A percentile compares a stretch with the other conserved stretches of the same genome.
Evolutionary conservation across 768 basidiomycete species (phyloP).

Genomic region (Suillus clintonianus): DNA sequence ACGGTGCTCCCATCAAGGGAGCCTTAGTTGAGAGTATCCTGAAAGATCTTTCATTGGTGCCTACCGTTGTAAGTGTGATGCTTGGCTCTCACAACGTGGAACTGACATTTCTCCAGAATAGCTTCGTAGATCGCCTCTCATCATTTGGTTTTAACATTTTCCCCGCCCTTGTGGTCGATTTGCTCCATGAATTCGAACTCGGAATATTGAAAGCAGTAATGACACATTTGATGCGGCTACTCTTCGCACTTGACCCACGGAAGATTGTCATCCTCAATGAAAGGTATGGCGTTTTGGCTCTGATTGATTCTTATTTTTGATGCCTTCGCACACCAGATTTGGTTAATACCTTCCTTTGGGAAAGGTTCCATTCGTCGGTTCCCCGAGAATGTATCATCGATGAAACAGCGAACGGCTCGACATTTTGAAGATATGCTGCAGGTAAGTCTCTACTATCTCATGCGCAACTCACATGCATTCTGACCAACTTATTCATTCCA

Average conservation of each 20-base stretch:
- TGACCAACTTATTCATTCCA: background rate
- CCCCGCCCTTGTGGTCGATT: background rate
- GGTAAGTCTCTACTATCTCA: background rate
- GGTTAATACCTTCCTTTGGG: background rate
- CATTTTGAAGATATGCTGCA: background rate
- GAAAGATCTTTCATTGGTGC: background rate
- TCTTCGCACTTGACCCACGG: background rate
- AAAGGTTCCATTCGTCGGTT: background rate
- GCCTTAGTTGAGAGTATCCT: background rate
- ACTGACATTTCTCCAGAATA: background rate
- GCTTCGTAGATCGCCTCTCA: background rate
- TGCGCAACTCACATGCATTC: too few relatives aligned
- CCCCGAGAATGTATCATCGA: background rate
- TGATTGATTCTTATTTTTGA: background rate
- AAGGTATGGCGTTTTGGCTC: background rate
- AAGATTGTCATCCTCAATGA: background rate
- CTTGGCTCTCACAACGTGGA: background rate
- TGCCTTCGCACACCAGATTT: background rate
- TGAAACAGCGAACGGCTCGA: background rate
- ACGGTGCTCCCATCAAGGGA: background rate
- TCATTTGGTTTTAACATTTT: background rate
- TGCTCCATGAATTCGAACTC: background rate
- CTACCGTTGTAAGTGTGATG: background rate
- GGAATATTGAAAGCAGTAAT: background rate
- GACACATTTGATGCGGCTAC: background rate